Conservation (phyloP, 345 rosid genomes). For the Ceriops zippeliana region DNA sequence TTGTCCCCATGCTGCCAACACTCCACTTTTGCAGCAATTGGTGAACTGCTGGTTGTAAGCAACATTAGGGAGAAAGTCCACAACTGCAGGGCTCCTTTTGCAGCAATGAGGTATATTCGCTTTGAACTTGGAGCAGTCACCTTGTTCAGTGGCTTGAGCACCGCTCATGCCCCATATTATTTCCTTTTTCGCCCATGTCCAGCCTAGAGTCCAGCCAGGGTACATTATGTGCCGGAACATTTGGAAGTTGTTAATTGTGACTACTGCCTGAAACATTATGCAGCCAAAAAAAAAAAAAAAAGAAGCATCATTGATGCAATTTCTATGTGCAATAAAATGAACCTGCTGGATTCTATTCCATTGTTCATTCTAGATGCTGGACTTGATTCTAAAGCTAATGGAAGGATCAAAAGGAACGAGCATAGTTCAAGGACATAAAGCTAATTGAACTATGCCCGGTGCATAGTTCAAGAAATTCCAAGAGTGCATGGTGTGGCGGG, state of each 20-base stretch:
- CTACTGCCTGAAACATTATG: slow-evolving; percentile 49
- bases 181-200: slow-evolving; percentile 94
- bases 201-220: slow-evolving; percentile 85
- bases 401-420: background rate
- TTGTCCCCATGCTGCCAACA: slow-evolving; percentile 69
- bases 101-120: slow-evolving; percentile 80
- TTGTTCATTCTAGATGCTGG: background rate
- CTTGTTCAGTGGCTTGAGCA: slow-evolving; percentile 85
- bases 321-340: background rate
- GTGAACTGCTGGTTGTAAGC: slow-evolving; percentile 74
- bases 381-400: background rate
- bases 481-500: too few relatives aligned
- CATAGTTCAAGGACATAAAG: background rate
- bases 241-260: slow-evolving; percentile 74
- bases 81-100: slow-evolving; percentile 63
- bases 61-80: slow-evolving; percentile 73
- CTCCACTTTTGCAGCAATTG: slow-evolving; percentile 94
- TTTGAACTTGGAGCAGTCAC: slow-evolving; percentile 93
- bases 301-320: background rate
- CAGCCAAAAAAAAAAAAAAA: background rate
- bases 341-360: background rate
- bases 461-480: background rate
- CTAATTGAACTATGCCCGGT: background rate
- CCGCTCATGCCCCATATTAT: slow-evolving; percentile 79
- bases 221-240: slow-evolving; percentile 63